Conservation (phyloP, 352 stramenopile genomes). For the Globisporangium viniferum region DNA sequence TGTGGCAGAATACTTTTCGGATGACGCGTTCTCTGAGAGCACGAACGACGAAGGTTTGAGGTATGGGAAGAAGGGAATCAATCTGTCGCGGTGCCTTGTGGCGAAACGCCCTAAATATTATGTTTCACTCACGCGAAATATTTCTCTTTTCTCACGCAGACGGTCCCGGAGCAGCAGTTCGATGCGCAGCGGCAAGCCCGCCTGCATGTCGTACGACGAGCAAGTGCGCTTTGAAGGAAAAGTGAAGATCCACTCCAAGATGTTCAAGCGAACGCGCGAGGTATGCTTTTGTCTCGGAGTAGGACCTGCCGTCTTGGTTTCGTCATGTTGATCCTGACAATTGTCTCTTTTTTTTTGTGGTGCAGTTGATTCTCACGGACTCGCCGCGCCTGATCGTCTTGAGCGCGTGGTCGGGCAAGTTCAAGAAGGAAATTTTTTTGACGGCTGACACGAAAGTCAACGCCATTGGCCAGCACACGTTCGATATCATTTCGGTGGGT, state of each 20-base stretch:
- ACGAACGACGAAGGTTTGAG: constrained; percentile 45
- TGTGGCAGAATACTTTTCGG: constrained; percentile 77
- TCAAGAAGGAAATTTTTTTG: constrained; percentile 71
- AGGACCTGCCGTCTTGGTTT: neutral
- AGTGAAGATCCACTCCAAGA: constrained; percentile 75
- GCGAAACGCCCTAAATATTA: neutral
- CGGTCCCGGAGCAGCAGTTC: constrained; percentile 70
- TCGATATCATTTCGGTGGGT: constrained; percentile 74
- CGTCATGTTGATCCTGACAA: neutral
- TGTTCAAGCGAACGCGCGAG: constrained; percentile 75
- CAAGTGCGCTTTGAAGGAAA: constrained; percentile 65
- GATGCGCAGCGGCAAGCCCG: constrained; percentile 40
- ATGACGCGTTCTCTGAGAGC: constrained; percentile 74
- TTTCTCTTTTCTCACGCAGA: constrained; percentile 19
- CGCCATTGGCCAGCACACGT: constrained; percentile 66
- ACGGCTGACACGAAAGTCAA: constrained; percentile 65
- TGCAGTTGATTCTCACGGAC: constrained; percentile 67
- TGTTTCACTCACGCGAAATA: neutral
- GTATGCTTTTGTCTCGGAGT: constrained; percentile 19
- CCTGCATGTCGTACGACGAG: constrained; percentile 66
- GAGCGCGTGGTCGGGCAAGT: constrained; percentile 65
- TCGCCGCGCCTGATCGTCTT: constrained; percentile 62
- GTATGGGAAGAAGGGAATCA: neutral
- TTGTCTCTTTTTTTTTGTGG: neutral
- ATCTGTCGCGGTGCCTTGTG: constrained; percentile 30